Base-by-base conservation (phyloP, 768 basidiomycete species). In the Collybia sordida region DNA sequence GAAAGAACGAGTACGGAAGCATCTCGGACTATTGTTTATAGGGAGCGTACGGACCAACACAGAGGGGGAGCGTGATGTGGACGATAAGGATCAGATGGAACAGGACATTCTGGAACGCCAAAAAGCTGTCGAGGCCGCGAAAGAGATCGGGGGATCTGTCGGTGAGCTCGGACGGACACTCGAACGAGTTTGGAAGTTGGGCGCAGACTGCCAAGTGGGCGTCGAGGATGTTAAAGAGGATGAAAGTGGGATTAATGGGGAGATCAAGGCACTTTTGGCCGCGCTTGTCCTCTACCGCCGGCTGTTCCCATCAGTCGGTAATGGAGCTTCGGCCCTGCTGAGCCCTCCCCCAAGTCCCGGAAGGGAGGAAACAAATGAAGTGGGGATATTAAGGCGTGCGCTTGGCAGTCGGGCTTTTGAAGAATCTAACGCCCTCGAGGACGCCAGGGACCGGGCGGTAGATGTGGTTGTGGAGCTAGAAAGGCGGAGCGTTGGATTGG, bases 381-480 rank as follows among this genome's bases (percentile, higher is more conserved):
- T 65, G 42, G 72, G 64, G 50, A 62, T 78, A 51, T 63, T 91
- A 46, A 70, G 83, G 51, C 71, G 73, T 12, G 76, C 74, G 25
- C 69, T 91, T 34, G 88, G 84, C 12, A 69, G 60, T 59, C 60
- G 73, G 47, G 72, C 64, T 47, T 78, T 72, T 58, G 76, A 79
- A 44, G 56, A 59, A 50, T 51, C 28, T 51, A 58, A 56, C 27
- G 62, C 64, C 22, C 63, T 90, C 46, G 89, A 91, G 63, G 88
- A 90, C 52, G 88, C 88, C 41, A 74, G 84, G 49, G 90, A 91
- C 64, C 68, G 75, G n/a, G 83, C 83, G 28, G 86, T 90, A 41
- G 90, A 92, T 68, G 72, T 85, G 72, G 72, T 90, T 47, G 72
- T 77, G 17, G 75, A 73, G 28, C 58, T 65, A 23, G 75, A 76